Evolutionary conservation across 805 yeast genomes (phyloP).

Genomic region (Yarrowia sp.): DNA sequence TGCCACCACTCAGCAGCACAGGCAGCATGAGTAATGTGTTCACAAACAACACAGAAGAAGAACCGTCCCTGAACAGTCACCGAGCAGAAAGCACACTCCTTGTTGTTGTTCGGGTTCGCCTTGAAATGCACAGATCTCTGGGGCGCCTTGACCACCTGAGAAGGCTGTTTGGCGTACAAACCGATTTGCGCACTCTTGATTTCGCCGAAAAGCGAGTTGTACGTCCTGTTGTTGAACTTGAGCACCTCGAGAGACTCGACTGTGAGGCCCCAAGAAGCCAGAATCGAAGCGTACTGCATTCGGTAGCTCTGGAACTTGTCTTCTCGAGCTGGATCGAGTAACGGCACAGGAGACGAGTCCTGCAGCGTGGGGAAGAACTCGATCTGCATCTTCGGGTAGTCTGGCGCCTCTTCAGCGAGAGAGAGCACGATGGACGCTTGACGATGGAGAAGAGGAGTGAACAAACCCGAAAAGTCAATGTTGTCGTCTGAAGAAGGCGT

Average conservation of each 20-base stretch:
- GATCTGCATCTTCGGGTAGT: slow-evolving; percentile 18
- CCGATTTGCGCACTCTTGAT: slow-evolving; percentile 35
- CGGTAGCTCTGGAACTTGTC: slow-evolving; percentile 48
- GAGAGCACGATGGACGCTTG: slow-evolving; percentile 1
- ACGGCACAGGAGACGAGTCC: slow-evolving; percentile 35
- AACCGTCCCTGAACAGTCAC: slow-evolving; percentile 57
- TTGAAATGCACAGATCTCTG: slow-evolving; percentile 10
- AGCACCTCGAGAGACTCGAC: slow-evolving; percentile 74
- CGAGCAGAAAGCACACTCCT: slow-evolving; percentile 63
- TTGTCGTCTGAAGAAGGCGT: slow-evolving; percentile 6
- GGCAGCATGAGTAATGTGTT: slow-evolving; percentile 70
- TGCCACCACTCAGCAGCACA: slow-evolving; percentile 86
- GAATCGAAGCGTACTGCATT: slow-evolving; percentile 70
- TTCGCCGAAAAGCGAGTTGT: slow-evolving; percentile 28
- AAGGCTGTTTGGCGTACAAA: background rate
- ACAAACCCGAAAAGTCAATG: slow-evolving; percentile 4
- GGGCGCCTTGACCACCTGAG: background rate
- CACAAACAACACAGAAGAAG: slow-evolving; percentile 69
- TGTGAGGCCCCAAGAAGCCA: slow-evolving; percentile 81
- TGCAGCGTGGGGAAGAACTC: slow-evolving; percentile 4
- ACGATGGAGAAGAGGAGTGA: background rate
- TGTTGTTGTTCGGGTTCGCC: slow-evolving; percentile 30
- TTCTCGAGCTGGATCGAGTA: slow-evolving; percentile 45
- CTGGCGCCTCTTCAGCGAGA: background rate
- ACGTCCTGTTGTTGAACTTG: slow-evolving; percentile 56